Percentiles rank a stretch among this genome's conserved stretches.
Conservation (phyloP, 129 eudicot species). For the Cynara cardunculus region DNA sequence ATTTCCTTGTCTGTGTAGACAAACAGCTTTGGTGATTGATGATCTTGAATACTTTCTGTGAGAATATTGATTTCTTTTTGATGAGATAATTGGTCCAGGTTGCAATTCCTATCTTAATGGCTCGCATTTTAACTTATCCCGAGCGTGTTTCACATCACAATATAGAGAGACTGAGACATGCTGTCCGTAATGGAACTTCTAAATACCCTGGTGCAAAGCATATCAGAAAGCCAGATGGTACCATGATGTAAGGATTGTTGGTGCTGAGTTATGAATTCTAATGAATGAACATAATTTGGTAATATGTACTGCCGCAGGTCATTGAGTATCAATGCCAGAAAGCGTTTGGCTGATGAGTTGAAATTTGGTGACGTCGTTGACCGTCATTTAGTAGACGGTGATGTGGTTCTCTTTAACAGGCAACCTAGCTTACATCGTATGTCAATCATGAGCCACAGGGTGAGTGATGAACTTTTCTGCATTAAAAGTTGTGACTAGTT, state of each 20-base stretch:
- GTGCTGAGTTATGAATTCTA: not conserved
- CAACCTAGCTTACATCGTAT: slow-evolving; percentile 99
- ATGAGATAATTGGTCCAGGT: slow-evolving; percentile 49
- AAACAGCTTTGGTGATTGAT: not conserved
- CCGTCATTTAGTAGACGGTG: slow-evolving; percentile 96
- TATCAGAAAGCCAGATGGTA: slow-evolving; percentile 64
- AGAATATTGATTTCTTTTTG: not conserved
- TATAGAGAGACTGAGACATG: slow-evolving; percentile 81
- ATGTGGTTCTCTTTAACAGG: slow-evolving; percentile 81
- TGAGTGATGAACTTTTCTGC: slow-evolving; percentile 13
- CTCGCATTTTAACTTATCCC: slow-evolving; percentile 76
- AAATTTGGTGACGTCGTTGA: slow-evolving; percentile 74
- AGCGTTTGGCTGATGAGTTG: slow-evolving; percentile 77
- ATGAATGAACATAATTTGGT: not conserved
- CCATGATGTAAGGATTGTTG: slow-evolving; percentile 52
- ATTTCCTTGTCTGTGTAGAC: slow-evolving; percentile 10
- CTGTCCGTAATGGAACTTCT: slow-evolving; percentile 83
- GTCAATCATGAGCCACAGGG: slow-evolving; percentile 98
- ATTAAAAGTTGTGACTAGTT: not conserved
- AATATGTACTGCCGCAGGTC: slow-evolving; percentile 42
- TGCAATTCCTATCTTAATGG: slow-evolving; percentile 87
- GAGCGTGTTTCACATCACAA: slow-evolving; percentile 91
- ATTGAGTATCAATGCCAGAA: slow-evolving; percentile 49
- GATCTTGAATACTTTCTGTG: slow-evolving; percentile 15
- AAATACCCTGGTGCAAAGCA: slow-evolving; percentile 97